Percentiles rank a stretch among this genome's conserved stretches.
These are phyloP conservation scores for Ganoderma sp. DNA, from an alignment of 1,284 basidiomycete genomes.

Conservation along the genomic window DNA sequence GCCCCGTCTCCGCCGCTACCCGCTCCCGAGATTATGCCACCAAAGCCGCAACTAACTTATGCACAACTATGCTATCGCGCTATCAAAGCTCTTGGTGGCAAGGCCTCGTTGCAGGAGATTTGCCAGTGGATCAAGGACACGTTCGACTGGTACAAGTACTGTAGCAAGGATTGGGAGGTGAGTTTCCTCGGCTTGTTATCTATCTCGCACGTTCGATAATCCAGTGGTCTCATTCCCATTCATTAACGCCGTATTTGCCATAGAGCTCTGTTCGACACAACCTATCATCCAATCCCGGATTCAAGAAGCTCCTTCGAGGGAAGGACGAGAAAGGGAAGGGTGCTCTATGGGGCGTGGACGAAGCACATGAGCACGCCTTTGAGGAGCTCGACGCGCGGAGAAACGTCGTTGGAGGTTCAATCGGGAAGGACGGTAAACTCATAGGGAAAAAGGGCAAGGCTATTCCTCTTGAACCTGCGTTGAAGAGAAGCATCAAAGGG, in stretches of 20 bases:
- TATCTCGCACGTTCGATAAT: neutral
- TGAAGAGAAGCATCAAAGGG: constrained; percentile 70
- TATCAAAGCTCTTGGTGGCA: constrained; percentile 79
- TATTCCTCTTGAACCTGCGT: constrained; percentile 57
- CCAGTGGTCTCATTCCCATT: constrained; percentile 17
- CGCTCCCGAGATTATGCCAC: constrained; percentile 76
- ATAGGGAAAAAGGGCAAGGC: constrained; percentile 58
- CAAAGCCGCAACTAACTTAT: constrained; percentile 79
- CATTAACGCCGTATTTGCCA: constrained; percentile 25
- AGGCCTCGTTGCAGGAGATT: constrained; percentile 90
- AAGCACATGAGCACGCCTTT: constrained; percentile 68
- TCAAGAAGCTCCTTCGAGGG: constrained; percentile 84
- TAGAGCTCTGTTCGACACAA: constrained; percentile 94
- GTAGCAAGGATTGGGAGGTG: constrained; percentile 81
- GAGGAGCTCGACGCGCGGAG: constrained; percentile 70
- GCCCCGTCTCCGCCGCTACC: constrained; percentile 47
- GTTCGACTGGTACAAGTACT: constrained; percentile 87
- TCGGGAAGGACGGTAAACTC: constrained; percentile 45
- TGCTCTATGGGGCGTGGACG: constrained; percentile 88
- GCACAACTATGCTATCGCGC: constrained; percentile 81
- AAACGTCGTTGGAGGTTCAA: constrained; percentile 41
- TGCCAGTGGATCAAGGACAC: constrained; percentile 90
- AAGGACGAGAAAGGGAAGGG: constrained; percentile 89
- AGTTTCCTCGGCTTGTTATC: constrained; percentile 36
- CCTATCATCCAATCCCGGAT: constrained; percentile 86